A percentile compares a stretch with the other conserved stretches of the same genome.
Evolutionary conservation across 495 filamentous ascomycete species (phyloP).

Genomic region (Glarea lozoyensis): DNA sequence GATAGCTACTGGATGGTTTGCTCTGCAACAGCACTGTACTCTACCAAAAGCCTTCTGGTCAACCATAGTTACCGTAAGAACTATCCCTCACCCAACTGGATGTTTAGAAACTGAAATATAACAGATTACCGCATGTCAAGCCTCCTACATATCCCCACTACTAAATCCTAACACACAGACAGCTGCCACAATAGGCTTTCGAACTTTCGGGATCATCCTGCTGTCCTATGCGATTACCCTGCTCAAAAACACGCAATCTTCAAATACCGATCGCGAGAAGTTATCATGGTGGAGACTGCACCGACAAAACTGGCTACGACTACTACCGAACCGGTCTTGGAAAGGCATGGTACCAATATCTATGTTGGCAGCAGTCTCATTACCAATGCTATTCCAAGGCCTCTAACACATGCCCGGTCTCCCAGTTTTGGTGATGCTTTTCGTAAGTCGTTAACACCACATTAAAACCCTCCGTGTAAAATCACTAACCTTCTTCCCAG

Average conservation of each 20-base stretch:
- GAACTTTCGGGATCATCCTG: neutral
- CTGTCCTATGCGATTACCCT: no score
- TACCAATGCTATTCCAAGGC: conserved; percentile 8
- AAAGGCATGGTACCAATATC: conserved; percentile 2
- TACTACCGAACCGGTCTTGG: conserved; percentile 2
- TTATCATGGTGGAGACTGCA: neutral
- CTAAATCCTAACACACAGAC: neutral
- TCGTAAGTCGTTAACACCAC: conserved; percentile 15
- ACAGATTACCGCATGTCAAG: conserved; percentile 9
- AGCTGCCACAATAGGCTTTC: conserved; percentile 9
- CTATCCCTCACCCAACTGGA: neutral
- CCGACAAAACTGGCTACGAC: neutral
- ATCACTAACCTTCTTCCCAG: conserved; percentile 1
- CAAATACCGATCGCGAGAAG: neutral
- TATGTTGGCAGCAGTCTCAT: conserved; percentile 5
- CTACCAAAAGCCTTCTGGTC: conserved; percentile 7
- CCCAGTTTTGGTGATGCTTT: conserved; percentile 10
- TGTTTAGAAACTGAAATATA: conserved; percentile 1
- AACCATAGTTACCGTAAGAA: conserved; percentile 9
- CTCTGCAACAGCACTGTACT: conserved; percentile 8
- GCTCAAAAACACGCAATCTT: conserved; percentile 1
- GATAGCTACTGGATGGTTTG: conserved; percentile 8
- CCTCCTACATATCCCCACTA: neutral
- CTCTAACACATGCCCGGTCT: conserved; percentile 13
- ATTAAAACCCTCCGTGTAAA: neutral